These are phyloP conservation scores for Aspergillus quadrilineatus DNA, from an alignment of 2,329 filamentous ascomycete genomes.

Conservation along the genomic window DNA sequence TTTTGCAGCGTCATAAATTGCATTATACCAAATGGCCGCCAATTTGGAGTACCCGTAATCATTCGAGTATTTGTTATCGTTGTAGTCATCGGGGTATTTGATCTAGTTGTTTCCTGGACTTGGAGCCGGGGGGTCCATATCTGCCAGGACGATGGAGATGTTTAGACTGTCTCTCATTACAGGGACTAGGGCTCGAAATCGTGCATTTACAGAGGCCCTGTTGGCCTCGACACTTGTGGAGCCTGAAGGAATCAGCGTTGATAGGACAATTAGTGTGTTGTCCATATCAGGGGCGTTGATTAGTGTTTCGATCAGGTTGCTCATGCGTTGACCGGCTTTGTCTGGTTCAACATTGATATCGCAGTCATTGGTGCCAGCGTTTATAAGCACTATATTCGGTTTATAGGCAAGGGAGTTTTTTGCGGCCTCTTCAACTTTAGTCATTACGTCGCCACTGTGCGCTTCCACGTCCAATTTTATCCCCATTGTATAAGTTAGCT, in stretches of 20 bases:
- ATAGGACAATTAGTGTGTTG: conserved; percentile 6
- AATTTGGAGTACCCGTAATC: conserved; percentile 17
- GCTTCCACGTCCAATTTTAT: conserved; percentile 9
- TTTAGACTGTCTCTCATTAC: background rate
- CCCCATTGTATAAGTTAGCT: background rate
- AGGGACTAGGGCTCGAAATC: conserved; percentile 1
- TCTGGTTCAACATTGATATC: background rate
- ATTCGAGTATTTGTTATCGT: conserved; percentile 13
- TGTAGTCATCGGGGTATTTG: background rate
- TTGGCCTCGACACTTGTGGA: background rate
- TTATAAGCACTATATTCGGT: conserved; percentile 11
- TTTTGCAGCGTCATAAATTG: background rate
- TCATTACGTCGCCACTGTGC: background rate
- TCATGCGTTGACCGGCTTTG: conserved; percentile 1
- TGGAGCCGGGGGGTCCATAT: background rate
- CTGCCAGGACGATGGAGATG: conserved; percentile 5
- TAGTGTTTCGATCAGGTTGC: background rate
- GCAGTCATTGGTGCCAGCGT: conserved; percentile 13
- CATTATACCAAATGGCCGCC: conserved; percentile 14
- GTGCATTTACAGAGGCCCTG: background rate
- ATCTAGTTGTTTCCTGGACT: too few relatives aligned
- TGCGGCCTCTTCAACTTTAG: background rate
- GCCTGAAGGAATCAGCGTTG: conserved; percentile 5
- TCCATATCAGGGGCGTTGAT: background rate
- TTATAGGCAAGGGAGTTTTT: background rate